Evolutionary conservation across 768 basidiomycete species (phyloP).

Genomic region (Tephrocybe sp.): DNA sequence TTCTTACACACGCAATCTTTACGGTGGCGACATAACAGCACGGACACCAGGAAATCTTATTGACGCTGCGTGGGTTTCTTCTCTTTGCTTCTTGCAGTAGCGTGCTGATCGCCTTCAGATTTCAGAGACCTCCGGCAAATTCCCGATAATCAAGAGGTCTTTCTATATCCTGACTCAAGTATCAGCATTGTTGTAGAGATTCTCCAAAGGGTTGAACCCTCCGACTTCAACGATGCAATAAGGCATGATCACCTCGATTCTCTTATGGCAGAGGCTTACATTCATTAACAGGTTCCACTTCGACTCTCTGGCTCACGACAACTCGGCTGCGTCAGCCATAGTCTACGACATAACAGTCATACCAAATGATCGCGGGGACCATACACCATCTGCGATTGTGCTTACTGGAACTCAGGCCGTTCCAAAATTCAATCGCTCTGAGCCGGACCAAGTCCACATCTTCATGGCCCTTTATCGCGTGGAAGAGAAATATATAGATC

Average conservation of each 20-base stretch:
- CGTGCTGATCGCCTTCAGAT: constrained; percentile 1
- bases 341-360: constrained; percentile 44
- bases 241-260: constrained; percentile 35
- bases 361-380: constrained; percentile 41
- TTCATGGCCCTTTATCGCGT: constrained; percentile 83
- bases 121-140: constrained; percentile 69
- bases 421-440: constrained; percentile 69
- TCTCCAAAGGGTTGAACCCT: constrained; percentile 66
- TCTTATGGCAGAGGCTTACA: constrained; percentile 5
- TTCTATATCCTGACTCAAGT: constrained; percentile 67
- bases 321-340: constrained; percentile 56
- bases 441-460: constrained; percentile 71
- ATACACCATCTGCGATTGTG: constrained; percentile 58
- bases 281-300: constrained; percentile 77
- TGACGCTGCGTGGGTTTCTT: constrained; percentile 79
- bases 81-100: background rate
- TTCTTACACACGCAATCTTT: constrained; percentile 51
- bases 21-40: constrained; percentile 83
- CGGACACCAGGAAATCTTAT: constrained; percentile 55
- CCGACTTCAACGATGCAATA: constrained; percentile 59
- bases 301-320: constrained; percentile 88
- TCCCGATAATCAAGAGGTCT: constrained; percentile 94
- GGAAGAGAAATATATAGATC: constrained; percentile 66
- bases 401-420: constrained; percentile 73
- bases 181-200: constrained; percentile 86